Percentiles rank a stretch among this genome's conserved stretches.
These are phyloP conservation scores for Chalaropsis thielavioides DNA, from an alignment of 2,329 filamentous ascomycete species.

Conservation along the genomic window DNA sequence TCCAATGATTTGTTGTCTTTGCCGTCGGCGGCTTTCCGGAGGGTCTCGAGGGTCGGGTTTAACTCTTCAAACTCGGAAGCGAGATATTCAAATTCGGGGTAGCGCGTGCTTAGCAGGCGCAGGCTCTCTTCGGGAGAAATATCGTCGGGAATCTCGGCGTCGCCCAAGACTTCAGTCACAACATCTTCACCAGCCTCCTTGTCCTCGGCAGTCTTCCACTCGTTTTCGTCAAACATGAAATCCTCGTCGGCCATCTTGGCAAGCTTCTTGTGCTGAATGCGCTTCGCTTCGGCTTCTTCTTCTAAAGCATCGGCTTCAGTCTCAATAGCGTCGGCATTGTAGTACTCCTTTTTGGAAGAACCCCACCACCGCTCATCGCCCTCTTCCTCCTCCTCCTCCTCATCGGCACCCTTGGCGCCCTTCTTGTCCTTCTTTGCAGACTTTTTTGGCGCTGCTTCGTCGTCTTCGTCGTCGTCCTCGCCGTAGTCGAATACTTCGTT, in stretches of 20 bases:
- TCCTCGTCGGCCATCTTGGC: slow-evolving; percentile 81
- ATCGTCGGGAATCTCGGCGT: slow-evolving; percentile 64
- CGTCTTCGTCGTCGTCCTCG: slow-evolving; percentile 28
- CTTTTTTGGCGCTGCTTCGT: slow-evolving; percentile 28
- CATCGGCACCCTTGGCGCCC: slow-evolving; percentile 40
- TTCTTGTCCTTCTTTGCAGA: slow-evolving; percentile 21
- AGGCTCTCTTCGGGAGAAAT: slow-evolving; percentile 62
- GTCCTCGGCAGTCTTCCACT: slow-evolving; percentile 55
- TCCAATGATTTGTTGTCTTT: slow-evolving; percentile 40
- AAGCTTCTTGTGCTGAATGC: slow-evolving; percentile 81
- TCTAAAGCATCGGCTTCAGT: slow-evolving; percentile 60
- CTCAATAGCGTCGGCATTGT: slow-evolving; percentile 64
- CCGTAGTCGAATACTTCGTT: slow-evolving; percentile 43
- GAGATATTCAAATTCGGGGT: slow-evolving; percentile 83
- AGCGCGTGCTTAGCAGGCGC: slow-evolving; percentile 61
- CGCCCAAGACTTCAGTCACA: slow-evolving; percentile 73
- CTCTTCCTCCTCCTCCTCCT: slow-evolving; percentile 41
- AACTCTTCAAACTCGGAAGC: slow-evolving; percentile 66
- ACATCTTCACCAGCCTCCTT: slow-evolving; percentile 38
- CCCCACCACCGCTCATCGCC: slow-evolving; percentile 67
- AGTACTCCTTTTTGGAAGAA: slow-evolving; percentile 76
- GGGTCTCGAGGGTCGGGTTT: slow-evolving; percentile 46
- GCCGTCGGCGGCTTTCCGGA: slow-evolving; percentile 43
- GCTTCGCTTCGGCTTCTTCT: slow-evolving; percentile 79
- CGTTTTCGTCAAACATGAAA: slow-evolving; percentile 81